Evolutionary conservation across 2,329 filamentous ascomycete species (phyloP).

Genomic region (Penicillium sp.): DNA sequence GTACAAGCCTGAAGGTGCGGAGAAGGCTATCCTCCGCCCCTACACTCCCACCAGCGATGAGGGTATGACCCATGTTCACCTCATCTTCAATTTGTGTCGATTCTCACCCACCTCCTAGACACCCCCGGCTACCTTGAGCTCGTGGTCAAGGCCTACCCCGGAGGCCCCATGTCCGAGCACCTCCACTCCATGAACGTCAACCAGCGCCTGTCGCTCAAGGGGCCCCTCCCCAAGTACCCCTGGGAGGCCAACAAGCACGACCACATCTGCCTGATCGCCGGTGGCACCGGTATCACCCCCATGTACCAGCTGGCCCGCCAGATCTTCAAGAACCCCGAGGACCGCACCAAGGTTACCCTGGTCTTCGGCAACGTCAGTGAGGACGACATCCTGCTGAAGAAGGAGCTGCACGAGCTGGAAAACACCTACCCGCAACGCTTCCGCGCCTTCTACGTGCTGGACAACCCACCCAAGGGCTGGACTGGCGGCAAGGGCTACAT

Average conservation of each 20-base stretch:
- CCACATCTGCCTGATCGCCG: slow-evolving; percentile 72
- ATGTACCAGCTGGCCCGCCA: slow-evolving; percentile 93
- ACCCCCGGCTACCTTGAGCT: slow-evolving; percentile 81
- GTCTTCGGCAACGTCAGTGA: slow-evolving; percentile 89
- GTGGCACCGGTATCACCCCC: slow-evolving; percentile 93
- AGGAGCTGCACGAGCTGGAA: slow-evolving; percentile 82
- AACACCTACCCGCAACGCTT: slow-evolving; percentile 95
- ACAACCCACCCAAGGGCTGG: slow-evolving; percentile 81
- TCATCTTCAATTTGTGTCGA: not conserved
- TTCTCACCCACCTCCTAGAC: slow-evolving; percentile 51
- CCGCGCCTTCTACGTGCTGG: slow-evolving; percentile 90
- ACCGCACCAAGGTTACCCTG: slow-evolving; percentile 97
- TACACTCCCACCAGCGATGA: slow-evolving; percentile 94
- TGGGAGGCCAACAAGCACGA: slow-evolving; percentile 92
- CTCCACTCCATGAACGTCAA: slow-evolving; percentile 80
- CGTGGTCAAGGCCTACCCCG: slow-evolving; percentile 86
- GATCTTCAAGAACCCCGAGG: slow-evolving; percentile 94
- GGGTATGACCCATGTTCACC: slow-evolving; percentile 48
- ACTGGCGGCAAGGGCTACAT: slow-evolving; percentile 76
- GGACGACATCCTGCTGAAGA: slow-evolving; percentile 88
- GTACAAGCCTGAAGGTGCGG: slow-evolving; percentile 73
- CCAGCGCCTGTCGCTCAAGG: slow-evolving; percentile 87
- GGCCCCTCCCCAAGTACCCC: slow-evolving; percentile 88
- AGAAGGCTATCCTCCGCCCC: slow-evolving; percentile 85
- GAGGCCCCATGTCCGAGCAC: slow-evolving; percentile 89